Evolutionary conservation across 768 basidiomycete species (phyloP).

Genomic region (Tricholoma saponaceum): DNA sequence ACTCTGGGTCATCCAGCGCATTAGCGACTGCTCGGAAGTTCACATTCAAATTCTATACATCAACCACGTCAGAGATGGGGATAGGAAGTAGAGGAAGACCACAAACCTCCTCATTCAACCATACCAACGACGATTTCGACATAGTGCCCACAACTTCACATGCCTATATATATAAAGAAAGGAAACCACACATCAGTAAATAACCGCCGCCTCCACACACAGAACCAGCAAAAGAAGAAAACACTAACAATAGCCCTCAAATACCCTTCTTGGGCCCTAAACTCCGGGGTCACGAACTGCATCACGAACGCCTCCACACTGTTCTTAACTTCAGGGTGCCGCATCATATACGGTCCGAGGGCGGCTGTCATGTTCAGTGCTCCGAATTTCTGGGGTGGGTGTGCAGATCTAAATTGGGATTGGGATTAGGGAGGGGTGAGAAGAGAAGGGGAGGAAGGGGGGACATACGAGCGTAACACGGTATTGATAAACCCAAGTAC

Average conservation of each 20-base stretch:
- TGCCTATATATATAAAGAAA: conserved; percentile 43
- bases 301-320: conserved; percentile 77
- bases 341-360: conserved; percentile 76
- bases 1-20: conserved; percentile 72
- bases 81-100: not conserved
- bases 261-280: conserved; percentile 62
- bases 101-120: conserved; percentile 59
- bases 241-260: conserved; percentile 70
- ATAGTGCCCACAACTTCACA: conserved; percentile 77
- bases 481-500: conserved; percentile 76
- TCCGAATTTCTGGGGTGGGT: conserved; percentile 71
- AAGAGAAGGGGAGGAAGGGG: not conserved
- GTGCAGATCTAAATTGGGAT: conserved; percentile 29
- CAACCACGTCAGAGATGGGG: not conserved
- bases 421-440: conserved; percentile 6
- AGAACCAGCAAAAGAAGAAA: not conserved
- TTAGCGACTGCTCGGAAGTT: conserved; percentile 63
- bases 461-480: conserved; percentile 60
- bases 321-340: conserved; percentile 73
- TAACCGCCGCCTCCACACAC: no score
- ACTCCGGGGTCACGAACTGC: conserved; percentile 71
- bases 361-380: conserved; percentile 81
- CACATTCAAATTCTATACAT: conserved; percentile 49
- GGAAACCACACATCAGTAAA: not conserved
- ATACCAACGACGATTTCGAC: conserved; percentile 64